Base-by-base conservation (phyloP, 1,139 yeast genomes). In the Blastobotrys ciferrii region DNA sequence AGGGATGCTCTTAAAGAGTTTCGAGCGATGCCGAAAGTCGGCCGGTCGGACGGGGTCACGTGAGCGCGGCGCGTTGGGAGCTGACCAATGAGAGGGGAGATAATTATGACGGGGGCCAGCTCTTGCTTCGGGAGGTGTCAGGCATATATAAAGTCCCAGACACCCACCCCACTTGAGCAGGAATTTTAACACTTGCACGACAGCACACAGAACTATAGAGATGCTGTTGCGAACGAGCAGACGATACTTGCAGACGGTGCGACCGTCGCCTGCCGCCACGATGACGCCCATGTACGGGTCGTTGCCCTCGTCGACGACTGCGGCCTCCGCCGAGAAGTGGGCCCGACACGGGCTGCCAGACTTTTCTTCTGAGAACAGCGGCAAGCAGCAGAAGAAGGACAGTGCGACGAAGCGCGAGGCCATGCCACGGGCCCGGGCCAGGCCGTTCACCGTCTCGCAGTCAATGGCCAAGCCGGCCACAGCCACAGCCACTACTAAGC, bases 221-320 rank as follows among this genome's bases (percentile, higher is more conserved):
- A 45, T 28, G 43, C 31, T 43, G 42, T 15, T 41, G 35, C 15
- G 48, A 37, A 30, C 46, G 14, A 28, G 48, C 7, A 44, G 39
- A 42, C 32, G 51, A 28, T 44, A 40, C 38, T 37, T 48, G 11
- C 51, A 48, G 43, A 48, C 51, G 32, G 48, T 48, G 18, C 32
- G 48, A 11, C 48, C 48, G 1, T 32, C 41, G 6, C 49, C 49
- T 1, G 40, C 33, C 6, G 23, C 43, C 4, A 31, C 37, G 7
- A 13, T 44, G 31, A 37, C 41, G 2, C 43, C 49, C 4, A 38
- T 48, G 15, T 32, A 43, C 17, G 51, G 51, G 4, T 28, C 47
- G 23, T 18, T 43, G 18, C 42, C 46, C 6, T 49, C 52, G 11
- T 45, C 45, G 4, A 40, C 45, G 7, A 6, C 44, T 13, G 18